Base-by-base conservation (phyloP, 73 alveolate genomes). In the Paramecium bursaria region DNA sequence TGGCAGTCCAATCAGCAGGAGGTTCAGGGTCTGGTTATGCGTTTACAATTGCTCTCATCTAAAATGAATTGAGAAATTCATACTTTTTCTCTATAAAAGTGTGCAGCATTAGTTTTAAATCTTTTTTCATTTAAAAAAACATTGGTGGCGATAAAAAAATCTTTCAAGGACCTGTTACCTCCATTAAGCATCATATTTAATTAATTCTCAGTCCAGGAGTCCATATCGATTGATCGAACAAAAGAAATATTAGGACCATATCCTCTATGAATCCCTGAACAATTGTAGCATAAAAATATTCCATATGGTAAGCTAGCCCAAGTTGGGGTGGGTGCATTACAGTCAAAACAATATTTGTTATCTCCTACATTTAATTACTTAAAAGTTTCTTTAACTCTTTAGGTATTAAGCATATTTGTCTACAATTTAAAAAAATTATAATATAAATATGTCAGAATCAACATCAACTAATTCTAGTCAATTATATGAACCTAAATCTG, bases 241-340 rank as follows among this genome's bases (percentile, higher is more conserved):
- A 92, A 90, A 80, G 96, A 91, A 48, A 74, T 67, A 51, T 96
- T 93, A 7, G 91, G 96, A 0, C 97, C 94, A 60, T 86, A 86
- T 15, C 92, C 93, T 73, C 99, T 87, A 86, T 97, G 99, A 2
- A 90, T 80, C 25, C 97, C 98, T 10, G 98, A 92, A 79, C 99
- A 96, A 74, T 90, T 91, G 27, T 87, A 86, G 76, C 99, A 96
- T 22, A 96, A 26, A 49, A 94, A 79, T 21, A 95, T 90, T 22
- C 98, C 99, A 49, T 88, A 73, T 61, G 91, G 93, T 48, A 96
- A 85, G 26, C 98, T 91, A 19, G 98, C 96, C 96, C 98, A 95
- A 46, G 94, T 79, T 33, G 96, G 95, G 19, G 88, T 74, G 44
- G 60, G 79, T 23, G 42, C 52, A 46, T 95, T 95, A 76, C 98